Base-by-base conservation (phyloP, 805 yeast species). In the Wickerhamomyces tratensis region DNA sequence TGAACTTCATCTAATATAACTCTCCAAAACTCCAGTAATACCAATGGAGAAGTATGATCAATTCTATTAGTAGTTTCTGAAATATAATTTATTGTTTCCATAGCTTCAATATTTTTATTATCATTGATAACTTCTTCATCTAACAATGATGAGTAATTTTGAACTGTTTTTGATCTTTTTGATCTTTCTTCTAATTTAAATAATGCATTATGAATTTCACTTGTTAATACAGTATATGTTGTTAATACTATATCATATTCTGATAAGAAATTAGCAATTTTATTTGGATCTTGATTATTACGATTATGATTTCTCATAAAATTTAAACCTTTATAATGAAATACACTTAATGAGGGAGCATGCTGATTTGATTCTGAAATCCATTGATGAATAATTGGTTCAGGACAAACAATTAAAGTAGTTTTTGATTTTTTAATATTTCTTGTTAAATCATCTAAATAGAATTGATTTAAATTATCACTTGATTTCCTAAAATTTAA, bases 1-100 rank as follows among this genome's bases (percentile, higher is more conserved):
- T 93, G 98, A 2, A 86, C 98, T 59, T 93, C 98, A 64, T 93
- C 98, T 35, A 93, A 63, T 0, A 91, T 74, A 2, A 93, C 84
- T 42, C 98, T 69, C 87, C 94, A 86, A 60, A 91, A 93, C 50
- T 91, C 87, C 10, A 84, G 61, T 37, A 83, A 64, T 62, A 87
- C 82, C 25, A 93, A 64, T 0, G 97, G 96, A 0, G 96, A 86
- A 3, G 86, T 78, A 53, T 82, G 80, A 51, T 80, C 83, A 11
- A 12, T 13, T 13, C 34, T 31, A 8, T 13, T 25, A 5, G 15
- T 27, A 27, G 30, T 8, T 7, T 27, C 10, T 27, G 30, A 27
- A 27, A 2, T 27, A 4, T 6, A 20, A 20, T 20, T 20, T 20
- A 20, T 20, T 20, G 4, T 20, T 20, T 20, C 20, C 20, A 38